Conservation (phyloP, 176 grass and related monocot species). For the Aechmea fasciata region DNA sequence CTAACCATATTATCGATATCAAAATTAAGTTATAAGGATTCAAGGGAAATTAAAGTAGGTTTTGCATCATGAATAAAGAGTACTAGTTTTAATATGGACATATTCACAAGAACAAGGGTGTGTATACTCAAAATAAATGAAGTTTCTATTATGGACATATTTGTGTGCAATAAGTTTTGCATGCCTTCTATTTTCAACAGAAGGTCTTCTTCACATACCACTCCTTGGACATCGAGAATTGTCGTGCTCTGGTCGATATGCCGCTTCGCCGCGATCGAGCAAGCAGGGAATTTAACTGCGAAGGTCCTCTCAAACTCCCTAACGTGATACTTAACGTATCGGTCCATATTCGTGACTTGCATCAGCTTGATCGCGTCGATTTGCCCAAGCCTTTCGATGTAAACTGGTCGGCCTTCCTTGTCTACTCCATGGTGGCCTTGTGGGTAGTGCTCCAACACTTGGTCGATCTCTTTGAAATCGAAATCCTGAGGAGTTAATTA, state of each 20-base stretch:
- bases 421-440: slow-evolving; percentile 97
- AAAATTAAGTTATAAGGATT: too few species aligned
- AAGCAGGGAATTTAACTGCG: slow-evolving; percentile 83
- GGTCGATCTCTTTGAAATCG: slow-evolving; percentile 70
- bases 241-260: slow-evolving; percentile 97
- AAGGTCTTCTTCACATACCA: slow-evolving; percentile 27
- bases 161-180: too few species aligned
- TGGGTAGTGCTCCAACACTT: slow-evolving; percentile 90
- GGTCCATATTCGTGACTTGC: slow-evolving; percentile 76
- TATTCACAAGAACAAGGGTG: too few species aligned
- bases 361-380: slow-evolving; percentile 86
- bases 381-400: slow-evolving; percentile 80
- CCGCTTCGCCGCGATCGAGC: slow-evolving; percentile 67
- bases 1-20: too few species aligned
- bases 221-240: slow-evolving; percentile 92
- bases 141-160: too few species aligned
- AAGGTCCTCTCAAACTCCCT: slow-evolving; percentile 95
- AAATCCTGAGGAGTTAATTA: slow-evolving; percentile 36
- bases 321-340: slow-evolving; percentile 84
- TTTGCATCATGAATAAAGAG: too few species aligned
- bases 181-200: too few species aligned
- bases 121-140: too few species aligned
- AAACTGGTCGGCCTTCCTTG: slow-evolving; percentile 73
- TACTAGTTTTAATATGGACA: too few species aligned
- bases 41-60: too few species aligned